phyloP scores from a whole-genome alignment of 2,329 filamentous ascomycete genomes.

The Pyrenophora graminea region DNA sequence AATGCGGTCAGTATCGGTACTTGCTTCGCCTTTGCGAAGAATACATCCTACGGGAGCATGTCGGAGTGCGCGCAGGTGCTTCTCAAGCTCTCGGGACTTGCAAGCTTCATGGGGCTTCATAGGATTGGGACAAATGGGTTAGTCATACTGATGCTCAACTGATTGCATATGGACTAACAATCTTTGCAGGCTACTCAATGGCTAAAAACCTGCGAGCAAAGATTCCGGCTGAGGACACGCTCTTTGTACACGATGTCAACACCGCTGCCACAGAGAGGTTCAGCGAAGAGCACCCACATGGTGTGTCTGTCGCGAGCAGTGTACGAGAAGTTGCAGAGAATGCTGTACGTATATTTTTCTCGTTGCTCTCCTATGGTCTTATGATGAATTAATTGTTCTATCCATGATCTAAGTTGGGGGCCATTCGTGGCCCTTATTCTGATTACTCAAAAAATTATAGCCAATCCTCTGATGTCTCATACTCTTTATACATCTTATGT shows the following conservation, averaged over 20 bases:
- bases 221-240: slow-evolving; percentile 63
- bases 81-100: slow-evolving; percentile 49
- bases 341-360: slow-evolving; percentile 58
- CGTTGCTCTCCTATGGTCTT: slow-evolving; percentile 6
- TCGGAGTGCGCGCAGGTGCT: slow-evolving; percentile 45
- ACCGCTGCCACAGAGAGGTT: slow-evolving; percentile 60
- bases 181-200: slow-evolving; percentile 67
- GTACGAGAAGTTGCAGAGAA: slow-evolving; percentile 68
- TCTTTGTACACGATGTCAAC: slow-evolving; percentile 71
- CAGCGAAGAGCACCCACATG: slow-evolving; percentile 57
- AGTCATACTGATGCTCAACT: slow-evolving; percentile 31
- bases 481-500: slow-evolving; percentile 14
- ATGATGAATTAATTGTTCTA: slow-evolving; percentile 59
- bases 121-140: slow-evolving; percentile 57
- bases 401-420: slow-evolving; percentile 77
- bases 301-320: slow-evolving; percentile 60
- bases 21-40: slow-evolving; percentile 36
- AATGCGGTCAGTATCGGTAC: slow-evolving; percentile 38
- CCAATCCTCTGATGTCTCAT: slow-evolving; percentile 70
- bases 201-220: slow-evolving; percentile 71
- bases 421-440: slow-evolving; percentile 59
- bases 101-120: slow-evolving; percentile 57
- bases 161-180: slow-evolving; percentile 22
- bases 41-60: slow-evolving; percentile 18
- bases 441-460: slow-evolving; percentile 67